phyloP scores from a whole-genome alignment of 345 rosid species.

The Eucalyptus regnans region DNA sequence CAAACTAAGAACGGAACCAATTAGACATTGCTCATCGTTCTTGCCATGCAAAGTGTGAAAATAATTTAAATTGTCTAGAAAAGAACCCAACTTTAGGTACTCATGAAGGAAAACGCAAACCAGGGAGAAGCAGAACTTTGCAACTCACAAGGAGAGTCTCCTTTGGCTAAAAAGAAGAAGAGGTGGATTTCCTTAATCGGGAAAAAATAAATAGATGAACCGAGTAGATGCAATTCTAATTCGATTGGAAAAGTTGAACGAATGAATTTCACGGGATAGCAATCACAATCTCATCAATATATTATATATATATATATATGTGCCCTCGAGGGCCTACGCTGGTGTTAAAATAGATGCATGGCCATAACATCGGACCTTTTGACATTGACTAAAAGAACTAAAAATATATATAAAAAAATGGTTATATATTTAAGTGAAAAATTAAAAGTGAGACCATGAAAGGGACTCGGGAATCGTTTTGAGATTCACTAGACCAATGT shows the following conservation, averaged over 20 bases:
- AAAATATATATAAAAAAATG: too few species aligned
- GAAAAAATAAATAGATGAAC: not conserved
- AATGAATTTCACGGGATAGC: not conserved
- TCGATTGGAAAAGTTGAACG: not conserved
- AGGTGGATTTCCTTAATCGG: too few species aligned
- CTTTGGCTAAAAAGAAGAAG: too few species aligned
- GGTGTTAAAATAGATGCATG: not conserved
- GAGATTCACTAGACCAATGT: not conserved
- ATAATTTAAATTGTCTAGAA: not conserved
- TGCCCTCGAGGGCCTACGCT: too few species aligned
- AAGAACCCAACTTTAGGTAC: not conserved
- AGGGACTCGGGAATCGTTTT: not conserved
- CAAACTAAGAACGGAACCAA: not conserved
- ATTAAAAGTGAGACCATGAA: not conserved
- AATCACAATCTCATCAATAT: too few species aligned
- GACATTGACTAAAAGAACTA: not conserved
- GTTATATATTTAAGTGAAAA: too few species aligned
- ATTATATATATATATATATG: not conserved
- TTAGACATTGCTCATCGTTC: not conserved
- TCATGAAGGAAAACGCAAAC: not conserved
- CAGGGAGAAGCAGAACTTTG: not conserved
- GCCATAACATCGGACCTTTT: not conserved
- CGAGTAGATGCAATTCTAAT: not conserved
- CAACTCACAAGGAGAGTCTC: not conserved
- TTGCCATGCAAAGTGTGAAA: not conserved